These are phyloP conservation scores for Cinnamomum chago DNA, from an alignment of 164 flowering plant species.

Conservation along the genomic window DNA sequence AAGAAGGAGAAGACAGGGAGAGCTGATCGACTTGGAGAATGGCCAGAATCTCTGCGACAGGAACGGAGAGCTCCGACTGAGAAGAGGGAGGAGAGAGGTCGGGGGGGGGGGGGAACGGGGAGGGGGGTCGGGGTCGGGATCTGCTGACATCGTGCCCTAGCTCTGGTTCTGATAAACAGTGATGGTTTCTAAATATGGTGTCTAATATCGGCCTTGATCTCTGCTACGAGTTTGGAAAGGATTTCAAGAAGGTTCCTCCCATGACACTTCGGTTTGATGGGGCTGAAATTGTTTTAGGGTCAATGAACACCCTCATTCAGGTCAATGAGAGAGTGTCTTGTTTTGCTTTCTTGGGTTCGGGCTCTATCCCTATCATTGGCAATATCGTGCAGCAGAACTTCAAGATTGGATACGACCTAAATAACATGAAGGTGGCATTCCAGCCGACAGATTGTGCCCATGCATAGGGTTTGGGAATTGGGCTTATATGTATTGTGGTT, in stretches of 20 bases:
- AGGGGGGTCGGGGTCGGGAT: no score
- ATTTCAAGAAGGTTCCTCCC: constrained; percentile 12
- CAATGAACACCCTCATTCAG: constrained; percentile 20
- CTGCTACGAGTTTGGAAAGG: constrained; percentile 15
- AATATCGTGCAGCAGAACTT: constrained; percentile 28
- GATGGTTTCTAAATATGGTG: no score
- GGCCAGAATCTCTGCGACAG: no score
- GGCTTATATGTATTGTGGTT: background rate
- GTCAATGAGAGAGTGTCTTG: constrained; percentile 12
- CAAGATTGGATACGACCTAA: constrained; percentile 26
- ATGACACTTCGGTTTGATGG: constrained; percentile 28
- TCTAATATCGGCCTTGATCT: background rate
- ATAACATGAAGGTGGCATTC: constrained; percentile 23
- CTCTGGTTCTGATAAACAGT: no score
- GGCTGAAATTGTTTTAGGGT: constrained; percentile 25
- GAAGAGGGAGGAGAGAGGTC: no score
- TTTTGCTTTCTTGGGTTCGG: constrained; percentile 7
- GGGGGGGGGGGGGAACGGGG: no score
- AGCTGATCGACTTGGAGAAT: no score
- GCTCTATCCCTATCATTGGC: constrained; percentile 18
- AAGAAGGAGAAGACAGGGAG: no score
- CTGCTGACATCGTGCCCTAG: no score
- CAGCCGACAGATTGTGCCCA: constrained; percentile 24
- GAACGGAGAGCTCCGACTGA: no score
- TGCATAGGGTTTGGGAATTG: background rate